These are phyloP conservation scores for Odontarrhena argentea DNA, from an alignment of 345 rosid species.

Conservation along the genomic window DNA sequence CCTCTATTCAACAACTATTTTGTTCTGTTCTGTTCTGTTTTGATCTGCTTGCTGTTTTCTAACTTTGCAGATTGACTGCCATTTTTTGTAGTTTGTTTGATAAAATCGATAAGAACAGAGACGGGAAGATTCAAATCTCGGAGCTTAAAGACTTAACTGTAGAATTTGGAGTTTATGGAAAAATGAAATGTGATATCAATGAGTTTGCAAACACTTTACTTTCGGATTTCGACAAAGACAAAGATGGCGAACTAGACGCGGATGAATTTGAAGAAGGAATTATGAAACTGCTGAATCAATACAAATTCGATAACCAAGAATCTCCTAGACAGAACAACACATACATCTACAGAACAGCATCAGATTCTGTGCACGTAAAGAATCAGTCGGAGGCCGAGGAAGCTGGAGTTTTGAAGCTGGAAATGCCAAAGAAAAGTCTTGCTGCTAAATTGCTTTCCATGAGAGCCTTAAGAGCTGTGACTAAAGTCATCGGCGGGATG, in stretches of 20 bases:
- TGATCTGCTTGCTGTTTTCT: background rate
- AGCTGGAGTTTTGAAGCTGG: slow-evolving; percentile 37
- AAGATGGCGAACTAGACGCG: slow-evolving; percentile 42
- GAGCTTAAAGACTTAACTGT: slow-evolving; percentile 43
- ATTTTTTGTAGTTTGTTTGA: slow-evolving; percentile 35
- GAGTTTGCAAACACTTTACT: slow-evolving; percentile 43
- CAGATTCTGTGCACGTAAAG: slow-evolving; percentile 28
- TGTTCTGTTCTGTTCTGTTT: background rate
- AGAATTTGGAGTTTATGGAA: slow-evolving; percentile 42
- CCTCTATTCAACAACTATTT: background rate
- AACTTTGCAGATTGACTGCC: background rate
- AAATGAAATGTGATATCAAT: slow-evolving; percentile 43
- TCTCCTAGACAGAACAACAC: slow-evolving; percentile 35
- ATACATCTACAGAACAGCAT: slow-evolving; percentile 38
- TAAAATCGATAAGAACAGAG: slow-evolving; percentile 41
- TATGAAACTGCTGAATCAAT: slow-evolving; percentile 36
- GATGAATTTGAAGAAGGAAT: slow-evolving; percentile 39
- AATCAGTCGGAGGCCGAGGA: slow-evolving; percentile 15
- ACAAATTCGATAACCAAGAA: slow-evolving; percentile 41
- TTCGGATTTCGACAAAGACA: slow-evolving; percentile 39
- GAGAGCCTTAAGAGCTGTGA: slow-evolving; percentile 37
- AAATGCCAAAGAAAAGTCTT: slow-evolving; percentile 38
- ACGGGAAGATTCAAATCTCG: slow-evolving; percentile 44
- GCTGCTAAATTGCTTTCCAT: slow-evolving; percentile 22
- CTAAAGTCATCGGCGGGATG: slow-evolving; percentile 37